phyloP scores from a whole-genome alignment of 106 monocot species.

The Dendrobium huoshanense region DNA sequence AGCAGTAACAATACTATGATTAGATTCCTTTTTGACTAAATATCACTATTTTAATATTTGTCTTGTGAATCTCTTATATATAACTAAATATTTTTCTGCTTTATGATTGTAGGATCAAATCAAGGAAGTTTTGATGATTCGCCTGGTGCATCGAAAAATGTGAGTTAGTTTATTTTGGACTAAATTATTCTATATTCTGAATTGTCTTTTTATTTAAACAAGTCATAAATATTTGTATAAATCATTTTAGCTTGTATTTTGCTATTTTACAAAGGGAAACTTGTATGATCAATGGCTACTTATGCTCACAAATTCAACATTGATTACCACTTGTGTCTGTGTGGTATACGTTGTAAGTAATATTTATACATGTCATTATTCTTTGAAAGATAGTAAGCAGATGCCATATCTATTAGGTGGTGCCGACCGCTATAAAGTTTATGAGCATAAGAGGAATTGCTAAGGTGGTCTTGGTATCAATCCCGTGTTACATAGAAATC shows the following conservation, averaged over 20 bases:
- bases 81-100: background rate
- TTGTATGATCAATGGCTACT: background rate
- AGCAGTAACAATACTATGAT: background rate
- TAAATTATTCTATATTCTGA: background rate
- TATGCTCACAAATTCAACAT: background rate
- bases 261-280: no score
- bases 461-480: background rate
- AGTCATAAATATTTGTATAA: background rate
- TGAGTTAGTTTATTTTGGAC: background rate
- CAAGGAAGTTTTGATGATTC: background rate
- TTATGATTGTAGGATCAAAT: background rate
- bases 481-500: background rate
- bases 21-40: background rate
- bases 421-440: background rate
- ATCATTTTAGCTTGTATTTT: background rate
- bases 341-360: background rate
- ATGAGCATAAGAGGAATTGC: background rate
- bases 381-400: background rate
- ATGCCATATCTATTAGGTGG: background rate
- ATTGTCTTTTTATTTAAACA: background rate
- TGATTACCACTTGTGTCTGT: background rate
- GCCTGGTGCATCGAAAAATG: background rate
- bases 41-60: background rate
- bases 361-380: background rate
- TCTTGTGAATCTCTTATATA: background rate